Evolutionary conservation across 805 yeast genomes (phyloP), one percentile per base, ranked within the genome.

Genomic region (Saccharomycopsis vini): DNA sequence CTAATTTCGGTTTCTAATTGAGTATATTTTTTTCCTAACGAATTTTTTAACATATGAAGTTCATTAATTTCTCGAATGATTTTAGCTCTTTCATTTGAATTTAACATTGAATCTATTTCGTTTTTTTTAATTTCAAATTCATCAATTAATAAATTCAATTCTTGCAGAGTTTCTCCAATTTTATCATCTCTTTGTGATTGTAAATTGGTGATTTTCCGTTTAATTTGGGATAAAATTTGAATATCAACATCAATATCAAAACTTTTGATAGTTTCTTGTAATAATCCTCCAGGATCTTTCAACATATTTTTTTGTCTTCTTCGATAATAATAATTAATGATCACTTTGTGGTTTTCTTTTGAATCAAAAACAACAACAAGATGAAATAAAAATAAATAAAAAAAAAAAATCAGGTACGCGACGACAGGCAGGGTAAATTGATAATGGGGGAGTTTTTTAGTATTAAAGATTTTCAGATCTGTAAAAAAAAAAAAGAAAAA

Each of bases 171-270:
- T 2, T 46, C 43, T 12, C 57, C 43, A 20, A 59, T 51, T 22
- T 57, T 58, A 9, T 53, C 56, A 5, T 51, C 42, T 39, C 75
- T 58, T 18, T 55, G 54, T 9, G 49, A 45, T 19, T 59, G 49
- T 10, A 71, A 55, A 20, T 59, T 47, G 15, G 50, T 46, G 13
- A 69, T 54, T 40, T 64, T 60, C 12, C 62, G 69, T 7, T 67
- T 65, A 16, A 73, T 69, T 30, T 72, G 56, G 37, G 69, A 69
- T 2, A 75, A 54, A 2, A 71, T 66, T 22, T 61, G 62, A 31
- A 75, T 51, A 49, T 76, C 81, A 1, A 74, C 71, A 50, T 71
- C 71, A 4, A 73, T 67, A 46, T 73, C 75, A 42, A 72, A 69
- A n/a, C 66, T 67, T 32, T 69, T 74, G 3, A 66, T 61, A 1